These are phyloP conservation scores for Eimeria maxima DNA, from an alignment of 169 alveolate species.

Conservation along the genomic window DNA sequence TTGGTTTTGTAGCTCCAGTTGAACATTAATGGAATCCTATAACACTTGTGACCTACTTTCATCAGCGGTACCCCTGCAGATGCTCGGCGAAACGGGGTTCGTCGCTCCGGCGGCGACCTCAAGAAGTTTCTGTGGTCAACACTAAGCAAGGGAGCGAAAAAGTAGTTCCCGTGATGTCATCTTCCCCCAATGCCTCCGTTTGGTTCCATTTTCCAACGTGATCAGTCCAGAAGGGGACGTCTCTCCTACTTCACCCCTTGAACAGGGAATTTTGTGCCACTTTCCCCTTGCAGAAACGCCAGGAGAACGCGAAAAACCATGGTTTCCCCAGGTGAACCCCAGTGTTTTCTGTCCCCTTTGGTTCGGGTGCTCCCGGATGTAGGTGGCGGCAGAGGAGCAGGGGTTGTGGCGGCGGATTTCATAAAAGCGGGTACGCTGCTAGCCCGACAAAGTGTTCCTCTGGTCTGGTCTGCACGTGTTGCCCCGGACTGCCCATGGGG, in stretches of 20 bases:
- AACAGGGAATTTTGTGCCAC: background rate
- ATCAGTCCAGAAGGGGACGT: background rate
- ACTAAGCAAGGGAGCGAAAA: background rate
- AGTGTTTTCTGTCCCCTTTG: slow-evolving; percentile 3
- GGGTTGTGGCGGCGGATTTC: slow-evolving; percentile 49
- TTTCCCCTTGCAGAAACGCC: background rate
- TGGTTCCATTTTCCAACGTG: background rate
- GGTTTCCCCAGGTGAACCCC: background rate
- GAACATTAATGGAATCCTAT: background rate
- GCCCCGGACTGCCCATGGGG: slow-evolving; percentile 62
- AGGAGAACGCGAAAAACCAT: background rate
- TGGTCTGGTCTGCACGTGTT: slow-evolving; percentile 58
- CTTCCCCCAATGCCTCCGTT: too few relatives aligned
- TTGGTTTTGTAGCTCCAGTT: background rate
- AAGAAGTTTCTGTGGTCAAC: background rate
- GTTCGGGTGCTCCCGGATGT: slow-evolving; percentile 35
- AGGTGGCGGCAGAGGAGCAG: slow-evolving; percentile 35
- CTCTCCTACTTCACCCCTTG: background rate
- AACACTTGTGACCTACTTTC: background rate
- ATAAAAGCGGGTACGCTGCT: slow-evolving; percentile 61
- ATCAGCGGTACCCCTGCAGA: background rate
- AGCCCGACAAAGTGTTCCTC: background rate
- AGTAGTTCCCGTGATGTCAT: background rate
- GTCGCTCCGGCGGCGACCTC: background rate
- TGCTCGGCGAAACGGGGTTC: background rate